Conservation (phyloP, 2,329 filamentous ascomycete genomes). For the Pleomassaria siparia region DNA sequence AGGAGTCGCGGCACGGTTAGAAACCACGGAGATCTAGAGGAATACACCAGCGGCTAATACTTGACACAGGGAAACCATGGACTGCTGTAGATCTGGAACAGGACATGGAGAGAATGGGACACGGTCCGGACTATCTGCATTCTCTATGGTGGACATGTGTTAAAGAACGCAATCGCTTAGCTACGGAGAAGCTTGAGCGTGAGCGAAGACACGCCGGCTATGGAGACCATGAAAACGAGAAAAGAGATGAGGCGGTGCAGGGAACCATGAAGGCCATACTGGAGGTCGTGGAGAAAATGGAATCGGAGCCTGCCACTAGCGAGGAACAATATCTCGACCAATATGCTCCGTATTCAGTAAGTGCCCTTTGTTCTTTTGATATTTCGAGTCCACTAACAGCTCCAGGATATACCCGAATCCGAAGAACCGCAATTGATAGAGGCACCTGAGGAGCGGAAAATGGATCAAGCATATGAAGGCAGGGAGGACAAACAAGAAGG, state of each 20-base stretch:
- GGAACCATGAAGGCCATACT: constrained; percentile 81
- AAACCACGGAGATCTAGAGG: background rate
- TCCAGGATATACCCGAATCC: constrained; percentile 41
- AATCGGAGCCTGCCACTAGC: constrained; percentile 37
- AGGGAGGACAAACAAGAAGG: background rate
- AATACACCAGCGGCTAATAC: constrained; percentile 5
- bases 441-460: constrained; percentile 7
- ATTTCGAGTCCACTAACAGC: background rate
- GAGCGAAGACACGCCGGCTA: constrained; percentile 68
- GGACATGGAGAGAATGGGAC: constrained; percentile 56
- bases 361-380: background rate
- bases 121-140: constrained; percentile 85
- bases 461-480: constrained; percentile 7
- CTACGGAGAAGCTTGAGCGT: constrained; percentile 74
- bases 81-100: constrained; percentile 78
- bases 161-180: constrained; percentile 85
- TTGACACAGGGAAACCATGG: constrained; percentile 70
- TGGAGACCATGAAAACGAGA: constrained; percentile 67
- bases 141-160: constrained; percentile 91
- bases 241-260: constrained; percentile 67
- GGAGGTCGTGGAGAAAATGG: constrained; percentile 80
- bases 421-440: constrained; percentile 56
- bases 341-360: constrained; percentile 26
- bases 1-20: constrained; percentile 69
- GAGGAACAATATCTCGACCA: background rate